Evolutionary conservation across 75 land plant genomes (phyloP).

Genomic region (Pinus taeda): DNA sequence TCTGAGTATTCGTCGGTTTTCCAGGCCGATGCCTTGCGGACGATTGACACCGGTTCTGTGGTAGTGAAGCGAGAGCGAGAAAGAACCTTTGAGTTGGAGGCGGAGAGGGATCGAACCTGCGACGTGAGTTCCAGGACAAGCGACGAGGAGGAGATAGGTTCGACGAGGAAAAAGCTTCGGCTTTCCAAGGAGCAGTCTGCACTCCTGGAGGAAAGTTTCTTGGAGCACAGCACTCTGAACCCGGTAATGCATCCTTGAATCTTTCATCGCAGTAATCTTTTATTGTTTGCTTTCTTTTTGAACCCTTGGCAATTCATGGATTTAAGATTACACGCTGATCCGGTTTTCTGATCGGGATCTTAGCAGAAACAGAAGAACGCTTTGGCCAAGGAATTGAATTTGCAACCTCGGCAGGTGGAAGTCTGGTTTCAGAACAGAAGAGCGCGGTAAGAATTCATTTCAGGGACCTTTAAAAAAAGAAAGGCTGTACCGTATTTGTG

Average conservation of each 20-base stretch:
- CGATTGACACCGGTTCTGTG: background rate
- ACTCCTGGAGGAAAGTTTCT: constrained; percentile 49
- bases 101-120: constrained; percentile 18
- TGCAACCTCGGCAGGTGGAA: constrained; percentile 91
- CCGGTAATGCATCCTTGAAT: constrained; percentile 17
- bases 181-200: constrained; percentile 58
- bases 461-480: too few relatives aligned
- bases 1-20: constrained; percentile 9
- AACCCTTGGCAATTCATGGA: too few relatives aligned
- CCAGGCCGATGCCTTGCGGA: background rate
- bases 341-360: too few relatives aligned
- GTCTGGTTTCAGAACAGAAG: constrained; percentile 98
- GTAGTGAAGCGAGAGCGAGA: constrained; percentile 10
- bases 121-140: constrained; percentile 31
- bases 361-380: constrained; percentile 87
- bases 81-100: constrained; percentile 20
- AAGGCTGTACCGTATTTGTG: too few relatives aligned
- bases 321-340: too few relatives aligned
- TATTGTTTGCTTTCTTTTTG: too few relatives aligned
- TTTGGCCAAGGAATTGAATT: constrained; percentile 79
- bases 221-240: constrained; percentile 48
- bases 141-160: constrained; percentile 46
- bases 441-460: constrained; percentile 54
- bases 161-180: constrained; percentile 46
- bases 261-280: too few relatives aligned